Base-by-base conservation (phyloP, 306 rosid species). In the Castanea sativa region DNA sequence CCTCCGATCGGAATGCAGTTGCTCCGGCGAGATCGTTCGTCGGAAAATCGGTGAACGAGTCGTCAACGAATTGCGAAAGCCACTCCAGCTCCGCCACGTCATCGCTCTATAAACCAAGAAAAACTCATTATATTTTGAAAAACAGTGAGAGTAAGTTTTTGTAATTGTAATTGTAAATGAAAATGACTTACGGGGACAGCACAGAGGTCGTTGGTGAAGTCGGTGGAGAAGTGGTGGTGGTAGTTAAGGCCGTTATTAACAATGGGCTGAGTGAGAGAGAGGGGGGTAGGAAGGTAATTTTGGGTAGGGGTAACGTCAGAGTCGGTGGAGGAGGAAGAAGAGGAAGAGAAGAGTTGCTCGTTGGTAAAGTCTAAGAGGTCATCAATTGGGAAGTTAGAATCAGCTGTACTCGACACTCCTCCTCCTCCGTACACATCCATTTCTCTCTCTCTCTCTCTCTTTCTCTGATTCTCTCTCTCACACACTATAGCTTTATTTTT, bases 41-140 rank as follows among this genome's bases (percentile, higher is more conserved):
- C 11, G 81, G 77, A 64, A 79, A 45, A 70, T 80, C 77, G 73
- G 85, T 56, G 79, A 88, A 87, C 1, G 92, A 87, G 81, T 91
- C 95, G 78, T 91, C 92, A 27, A 85, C 91, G 76, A 91, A 85
- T 52, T 73, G 86, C 51, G 95, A 89, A 9, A 91, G 80, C 95
- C 95, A 91, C 74, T 91, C 95, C 79, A 91, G 79, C 69, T 91
- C 91, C 19, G 88, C 90, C 25, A 51, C 81, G 5, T 86, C 87
- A 27, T 86, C 87, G 45, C 75, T 80, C 89, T 80, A 53, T 25
- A 7, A 38, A 2, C 12, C 67, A 23, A 12, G 11, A 19, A 70
- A 41, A 38, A 2, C 23, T 23, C 23, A 23, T 23, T 23, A 23
- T 23, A 11, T 12, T 41, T 14, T 15, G 16, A 49, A 35, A 43